These are phyloP conservation scores for Coix lacrymajobi DNA, from an alignment of 176 grass and related monocot species.

Conservation along the genomic window DNA sequence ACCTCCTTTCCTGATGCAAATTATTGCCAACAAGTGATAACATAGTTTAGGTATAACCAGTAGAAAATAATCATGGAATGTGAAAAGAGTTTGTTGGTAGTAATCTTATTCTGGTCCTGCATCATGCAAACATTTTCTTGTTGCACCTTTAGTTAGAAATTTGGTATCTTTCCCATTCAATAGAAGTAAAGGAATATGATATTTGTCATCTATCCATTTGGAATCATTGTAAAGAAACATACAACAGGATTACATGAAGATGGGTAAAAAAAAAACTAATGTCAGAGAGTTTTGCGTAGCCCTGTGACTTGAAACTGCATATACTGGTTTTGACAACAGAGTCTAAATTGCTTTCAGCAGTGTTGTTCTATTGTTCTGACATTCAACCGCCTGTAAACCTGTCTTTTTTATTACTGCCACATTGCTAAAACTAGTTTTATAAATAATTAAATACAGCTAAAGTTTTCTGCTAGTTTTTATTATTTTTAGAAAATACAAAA, in stretches of 20 bases:
- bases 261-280: conserved; percentile 3
- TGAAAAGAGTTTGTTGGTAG: neutral
- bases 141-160: neutral
- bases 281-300: neutral
- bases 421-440: neutral
- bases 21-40: conserved; percentile 13
- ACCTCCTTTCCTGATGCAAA: neutral
- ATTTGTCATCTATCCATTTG: neutral
- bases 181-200: neutral
- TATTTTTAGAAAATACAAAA: neutral
- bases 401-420: neutral
- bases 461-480: neutral
- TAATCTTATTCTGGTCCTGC: neutral
- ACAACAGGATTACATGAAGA: neutral
- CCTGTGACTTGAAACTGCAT: neutral
- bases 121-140: neutral
- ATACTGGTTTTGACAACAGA: neutral
- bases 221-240: neutral
- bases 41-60: neutral
- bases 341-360: neutral
- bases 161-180: neutral
- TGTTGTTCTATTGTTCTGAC: neutral
- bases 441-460: neutral
- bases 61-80: neutral
- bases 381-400: neutral